Percentiles rank a stretch among this genome's conserved stretches.
Conservation (phyloP, 345 rosid genomes). For the Euphorbia lathyris region DNA sequence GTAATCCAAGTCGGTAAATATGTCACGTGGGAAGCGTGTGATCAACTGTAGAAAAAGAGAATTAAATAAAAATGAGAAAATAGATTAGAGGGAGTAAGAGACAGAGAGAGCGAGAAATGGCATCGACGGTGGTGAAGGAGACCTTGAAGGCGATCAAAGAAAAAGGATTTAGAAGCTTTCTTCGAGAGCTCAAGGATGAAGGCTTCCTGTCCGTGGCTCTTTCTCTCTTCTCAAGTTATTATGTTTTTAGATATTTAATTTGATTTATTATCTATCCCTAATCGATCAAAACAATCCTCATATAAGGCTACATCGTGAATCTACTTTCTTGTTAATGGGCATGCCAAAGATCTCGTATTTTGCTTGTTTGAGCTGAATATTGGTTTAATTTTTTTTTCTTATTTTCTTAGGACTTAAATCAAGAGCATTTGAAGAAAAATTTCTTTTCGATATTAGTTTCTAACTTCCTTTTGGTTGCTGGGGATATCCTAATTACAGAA, state of each 20-base stretch:
- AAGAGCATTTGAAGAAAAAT: neutral
- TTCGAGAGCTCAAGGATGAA: conserved; percentile 62
- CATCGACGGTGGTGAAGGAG: conserved; percentile 64
- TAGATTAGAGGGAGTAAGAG: neutral
- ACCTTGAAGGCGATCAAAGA: conserved; percentile 60
- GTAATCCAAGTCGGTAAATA: neutral
- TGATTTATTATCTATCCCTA: too few relatives aligned
- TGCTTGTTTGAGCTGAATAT: neutral
- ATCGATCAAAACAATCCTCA: neutral
- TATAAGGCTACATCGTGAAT: neutral
- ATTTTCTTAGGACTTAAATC: neutral
- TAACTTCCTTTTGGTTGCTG: neutral
- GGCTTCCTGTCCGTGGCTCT: conserved; percentile 56
- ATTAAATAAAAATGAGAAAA: neutral
- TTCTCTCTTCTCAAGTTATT: conserved; percentile 1
- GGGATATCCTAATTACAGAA: neutral
- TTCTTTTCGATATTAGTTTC: too few relatives aligned
- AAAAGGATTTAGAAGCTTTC: conserved; percentile 65
- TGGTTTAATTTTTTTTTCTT: neutral
- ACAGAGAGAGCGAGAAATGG: conserved; percentile 49
- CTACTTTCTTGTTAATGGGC: neutral
- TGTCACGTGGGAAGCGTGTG: neutral
- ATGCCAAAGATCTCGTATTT: neutral
- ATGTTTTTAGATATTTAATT: neutral
- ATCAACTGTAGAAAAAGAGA: neutral